Base-by-base conservation (phyloP, 2,329 filamentous ascomycete species). In the Trichoderma afroharzianum region DNA sequence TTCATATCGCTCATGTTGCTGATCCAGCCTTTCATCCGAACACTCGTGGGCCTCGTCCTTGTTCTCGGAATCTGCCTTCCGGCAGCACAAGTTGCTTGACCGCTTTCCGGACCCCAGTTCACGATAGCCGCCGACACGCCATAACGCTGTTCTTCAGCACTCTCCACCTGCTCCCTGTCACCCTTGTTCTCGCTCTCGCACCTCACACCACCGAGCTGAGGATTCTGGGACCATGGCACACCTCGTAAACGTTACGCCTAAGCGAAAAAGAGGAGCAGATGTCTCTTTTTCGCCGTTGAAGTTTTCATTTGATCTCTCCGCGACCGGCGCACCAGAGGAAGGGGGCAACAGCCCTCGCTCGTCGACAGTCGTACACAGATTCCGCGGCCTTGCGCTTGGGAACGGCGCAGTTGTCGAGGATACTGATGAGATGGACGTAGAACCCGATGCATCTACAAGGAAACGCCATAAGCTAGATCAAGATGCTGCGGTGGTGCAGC, bases 321-420 rank as follows among this genome's bases (percentile, higher is more conserved):
- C 73, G 5, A 72, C 78, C 72, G 71, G 79, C 43, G 69, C 76
- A 32, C 73, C 78, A 53, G 83, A 85, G 33, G 85, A 87, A 64
- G 86, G 86, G 71, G 84, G 80, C 76, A 82, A 79, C 74, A 89
- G 87, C 73, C 87, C 87, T n/a, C 82, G 84, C 68, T 84, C 85
- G 55, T 47, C 67, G 6, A 84, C 79, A 68, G 85, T 89, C 53
- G 85, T 84, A 50, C 84, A 85, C 76, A 82, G 82, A 75, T 88
- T 89, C 78, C 82, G 83, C 64, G 84, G 86, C 70, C 82, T 89
- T 64, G 83, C 81, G 15, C 79, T 89, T 69, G 80, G 77, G 75
- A 77, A 79, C 77, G 85, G 82, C 80, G 85, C 84, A 83, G 84
- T 74, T 69, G 75, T 76, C 72, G 76, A 58, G 21, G 36, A 50